A percentile compares a stretch with the other conserved stretches of the same genome.
Evolutionary conservation across 192 early-diverging fungal species (phyloP).

Genomic region (Mortierella alpina): DNA sequence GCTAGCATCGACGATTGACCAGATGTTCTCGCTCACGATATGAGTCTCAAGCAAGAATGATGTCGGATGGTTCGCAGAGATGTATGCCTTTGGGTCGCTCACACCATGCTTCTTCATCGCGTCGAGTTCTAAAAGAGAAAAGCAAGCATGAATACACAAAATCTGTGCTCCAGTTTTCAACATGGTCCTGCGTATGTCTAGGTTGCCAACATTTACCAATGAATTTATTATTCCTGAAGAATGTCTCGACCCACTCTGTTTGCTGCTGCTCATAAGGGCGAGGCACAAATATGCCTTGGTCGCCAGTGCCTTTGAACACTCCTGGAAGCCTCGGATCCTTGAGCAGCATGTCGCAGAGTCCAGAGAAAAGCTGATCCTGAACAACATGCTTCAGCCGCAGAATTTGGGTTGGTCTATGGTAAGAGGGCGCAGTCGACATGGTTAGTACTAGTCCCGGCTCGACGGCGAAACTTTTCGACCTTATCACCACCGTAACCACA

Average conservation of each 20-base stretch:
- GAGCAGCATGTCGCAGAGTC: slow-evolving; percentile 30
- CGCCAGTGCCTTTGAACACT: slow-evolving; percentile 25
- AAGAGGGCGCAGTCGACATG: background rate
- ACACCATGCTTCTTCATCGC: slow-evolving; percentile 28
- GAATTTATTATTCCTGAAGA: slow-evolving; percentile 49
- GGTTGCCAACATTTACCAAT: slow-evolving; percentile 26
- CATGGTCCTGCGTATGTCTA: too few relatives aligned
- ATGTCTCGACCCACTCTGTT: slow-evolving; percentile 42
- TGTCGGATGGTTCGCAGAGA: slow-evolving; percentile 33
- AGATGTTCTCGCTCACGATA: slow-evolving; percentile 41
- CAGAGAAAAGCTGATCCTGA: slow-evolving; percentile 39
- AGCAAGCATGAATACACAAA: background rate
- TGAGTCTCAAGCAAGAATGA: slow-evolving; percentile 29
- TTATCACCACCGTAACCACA: background rate
- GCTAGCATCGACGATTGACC: slow-evolving; percentile 49
- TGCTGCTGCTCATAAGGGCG: slow-evolving; percentile 42
- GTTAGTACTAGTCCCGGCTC: background rate
- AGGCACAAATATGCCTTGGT: slow-evolving; percentile 39
- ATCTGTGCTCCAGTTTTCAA: background rate
- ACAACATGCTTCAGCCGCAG: slow-evolving; percentile 17
- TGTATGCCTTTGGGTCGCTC: slow-evolving; percentile 31
- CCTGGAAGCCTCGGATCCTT: slow-evolving; percentile 23
- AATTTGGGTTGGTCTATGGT: slow-evolving; percentile 19
- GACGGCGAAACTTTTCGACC: background rate
- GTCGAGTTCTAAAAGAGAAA: slow-evolving; percentile 14